Base-by-base conservation (phyloP, 306 rosid species). In the Rosa multiflora region DNA sequence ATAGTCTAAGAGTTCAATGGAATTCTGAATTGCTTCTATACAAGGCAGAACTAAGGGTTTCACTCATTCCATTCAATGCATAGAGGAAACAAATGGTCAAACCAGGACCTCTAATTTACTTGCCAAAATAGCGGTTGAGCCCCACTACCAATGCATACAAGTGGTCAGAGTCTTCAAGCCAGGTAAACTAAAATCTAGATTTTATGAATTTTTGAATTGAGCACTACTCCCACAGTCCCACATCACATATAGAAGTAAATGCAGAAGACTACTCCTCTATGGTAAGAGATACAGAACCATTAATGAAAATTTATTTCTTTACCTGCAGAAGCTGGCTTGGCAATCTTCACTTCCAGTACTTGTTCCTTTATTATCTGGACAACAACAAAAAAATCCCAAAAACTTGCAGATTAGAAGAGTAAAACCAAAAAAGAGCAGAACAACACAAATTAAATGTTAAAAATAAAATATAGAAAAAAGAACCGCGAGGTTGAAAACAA, bases 301-400 rank as follows among this genome's bases (percentile, higher is more conserved):
- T 9, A 26, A 32, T 3, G 2, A 32, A 40, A 46, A 46, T n/a
- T 35, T 17, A 10, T 48, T 15, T 78, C 35, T 73, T 87, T 79
- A 94, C 99, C 91, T 80, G 99, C 95, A 11, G 95, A 80, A 78
- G 89, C 79, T 53, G 94, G 92, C 83, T 92, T 92, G 5, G 97
- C 89, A 82, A 92, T 75, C 87, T 87, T 92, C 68, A 88, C 48
- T 85, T 89, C 86, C 82, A 88, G 79, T 76, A 83, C 86, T 67
- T 81, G 88, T 72, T 88, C 95, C 87, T 80, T 82, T 49, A 75
- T 59, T 32, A 90, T 92, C 97, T 94, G 88, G 81, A 84, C 2
- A 83, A 83, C 84, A 18, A 58, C 43, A 78, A 3, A 21, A 39
- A 35, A 67, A 17, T 32, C 37, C 37, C 59, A 3, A 62, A 78